Evolutionary conservation across 2,329 filamentous ascomycete species (phyloP).

Genomic region (Penicillium oxalicum): DNA sequence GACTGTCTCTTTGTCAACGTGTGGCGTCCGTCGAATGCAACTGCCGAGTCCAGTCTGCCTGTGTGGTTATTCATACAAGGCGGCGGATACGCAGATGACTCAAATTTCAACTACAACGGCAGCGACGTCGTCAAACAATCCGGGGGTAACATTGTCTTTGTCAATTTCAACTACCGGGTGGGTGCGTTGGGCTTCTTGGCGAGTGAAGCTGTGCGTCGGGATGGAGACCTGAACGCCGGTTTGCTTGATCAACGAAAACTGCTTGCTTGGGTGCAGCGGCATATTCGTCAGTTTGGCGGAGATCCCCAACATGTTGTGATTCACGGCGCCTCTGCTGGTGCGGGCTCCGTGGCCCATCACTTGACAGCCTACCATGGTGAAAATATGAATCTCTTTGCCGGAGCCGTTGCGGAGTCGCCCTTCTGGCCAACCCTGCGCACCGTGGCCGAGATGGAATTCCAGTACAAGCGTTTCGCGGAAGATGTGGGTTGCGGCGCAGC

Average conservation of each 20-base stretch:
- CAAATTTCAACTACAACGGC: constrained; percentile 49
- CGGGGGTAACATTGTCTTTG: constrained; percentile 56
- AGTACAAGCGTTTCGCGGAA: constrained; percentile 43
- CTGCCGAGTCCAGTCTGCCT: constrained; percentile 47
- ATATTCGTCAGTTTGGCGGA: constrained; percentile 55
- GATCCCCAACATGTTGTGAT: constrained; percentile 55
- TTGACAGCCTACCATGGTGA: constrained; percentile 48
- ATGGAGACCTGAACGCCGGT: constrained; percentile 58
- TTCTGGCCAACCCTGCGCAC: constrained; percentile 45
- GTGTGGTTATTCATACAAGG: constrained; percentile 57
- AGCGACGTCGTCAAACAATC: constrained; percentile 52
- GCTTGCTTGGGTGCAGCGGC: constrained; percentile 55
- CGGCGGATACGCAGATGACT: constrained; percentile 54
- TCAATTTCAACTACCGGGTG: constrained; percentile 66
- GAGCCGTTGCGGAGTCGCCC: constrained; percentile 45
- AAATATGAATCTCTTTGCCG: constrained; percentile 44
- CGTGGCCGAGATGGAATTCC: constrained; percentile 42
- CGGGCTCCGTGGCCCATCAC: constrained; percentile 52
- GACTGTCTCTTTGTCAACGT: constrained; percentile 33
- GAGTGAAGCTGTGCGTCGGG: constrained; percentile 48
- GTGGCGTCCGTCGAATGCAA: constrained; percentile 26
- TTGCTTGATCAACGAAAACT: constrained; percentile 58
- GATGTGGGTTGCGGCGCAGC: constrained; percentile 39
- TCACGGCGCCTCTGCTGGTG: constrained; percentile 57
- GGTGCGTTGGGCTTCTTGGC: constrained; percentile 59